phyloP scores from a whole-genome alignment of 169 alveolate species.

The Babesia sp. region DNA sequence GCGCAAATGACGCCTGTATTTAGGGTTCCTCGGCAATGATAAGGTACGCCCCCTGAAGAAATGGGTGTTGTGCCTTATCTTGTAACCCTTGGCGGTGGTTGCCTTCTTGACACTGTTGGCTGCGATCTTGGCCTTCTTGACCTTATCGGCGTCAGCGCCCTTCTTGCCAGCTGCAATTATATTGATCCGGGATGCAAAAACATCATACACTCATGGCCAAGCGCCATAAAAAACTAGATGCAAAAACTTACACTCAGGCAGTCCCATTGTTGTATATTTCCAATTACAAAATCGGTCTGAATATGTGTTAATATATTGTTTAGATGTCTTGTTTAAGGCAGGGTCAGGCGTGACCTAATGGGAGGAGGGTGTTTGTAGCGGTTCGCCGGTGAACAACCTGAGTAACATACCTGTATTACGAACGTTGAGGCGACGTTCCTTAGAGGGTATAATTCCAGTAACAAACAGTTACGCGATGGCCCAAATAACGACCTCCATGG shows the following conservation, averaged over 20 bases:
- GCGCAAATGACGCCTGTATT: conserved; percentile 78
- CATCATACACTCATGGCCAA: neutral
- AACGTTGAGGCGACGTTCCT: neutral
- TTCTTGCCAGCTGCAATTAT: conserved; percentile 18
- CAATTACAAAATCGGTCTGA: neutral
- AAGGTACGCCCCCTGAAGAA: conserved; percentile 79
- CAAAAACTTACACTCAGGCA: conserved; percentile 4
- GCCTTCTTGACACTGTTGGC: conserved; percentile 67
- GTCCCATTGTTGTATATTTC: conserved; percentile 18
- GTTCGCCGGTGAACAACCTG: too few species aligned
- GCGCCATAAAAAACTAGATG: neutral
- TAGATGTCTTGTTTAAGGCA: neutral
- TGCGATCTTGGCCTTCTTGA: conserved; percentile 67
- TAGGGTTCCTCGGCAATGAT: conserved; percentile 86
- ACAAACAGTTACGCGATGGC: neutral
- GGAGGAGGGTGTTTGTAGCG: neutral
- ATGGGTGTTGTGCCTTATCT: conserved; percentile 67
- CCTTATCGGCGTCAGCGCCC: conserved; percentile 42
- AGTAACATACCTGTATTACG: neutral
- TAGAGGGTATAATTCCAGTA: neutral
- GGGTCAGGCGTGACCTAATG: neutral
- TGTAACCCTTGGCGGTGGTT: conserved; percentile 52
- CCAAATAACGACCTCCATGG: neutral
- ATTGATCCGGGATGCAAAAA: neutral
- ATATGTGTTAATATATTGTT: neutral